Conservation (phyloP, 345 rosid species). For the Carallia brachiata region DNA sequence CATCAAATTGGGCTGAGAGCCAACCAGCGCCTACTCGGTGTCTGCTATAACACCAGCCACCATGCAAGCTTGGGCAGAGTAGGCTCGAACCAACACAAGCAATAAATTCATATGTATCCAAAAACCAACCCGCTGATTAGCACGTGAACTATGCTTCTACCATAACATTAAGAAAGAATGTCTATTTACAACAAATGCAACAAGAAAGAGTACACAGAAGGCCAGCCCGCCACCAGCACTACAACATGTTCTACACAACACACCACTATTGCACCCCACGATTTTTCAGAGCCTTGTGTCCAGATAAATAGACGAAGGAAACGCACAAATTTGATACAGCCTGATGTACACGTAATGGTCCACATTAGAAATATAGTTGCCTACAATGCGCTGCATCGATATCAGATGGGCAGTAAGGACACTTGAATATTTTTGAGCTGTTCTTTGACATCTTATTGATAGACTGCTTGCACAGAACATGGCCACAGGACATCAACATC, state of each 20-base stretch:
- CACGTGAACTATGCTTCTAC: background rate
- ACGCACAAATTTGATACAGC: conserved; percentile 8
- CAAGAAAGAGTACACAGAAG: conserved; percentile 21
- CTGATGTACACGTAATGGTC: conserved; percentile 18
- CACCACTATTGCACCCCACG: conserved; percentile 5
- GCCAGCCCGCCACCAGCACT: conserved; percentile 21
- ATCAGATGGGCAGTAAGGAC: conserved; percentile 56
- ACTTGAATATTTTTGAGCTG: conserved; percentile 47
- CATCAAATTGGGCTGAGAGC: too few species aligned
- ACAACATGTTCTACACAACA: conserved; percentile 17
- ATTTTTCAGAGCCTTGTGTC: conserved; percentile 18
- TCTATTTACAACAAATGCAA: conserved; percentile 41
- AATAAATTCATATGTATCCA: too few species aligned
- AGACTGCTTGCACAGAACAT: conserved; percentile 63
- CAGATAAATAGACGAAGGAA: conserved; percentile 1
- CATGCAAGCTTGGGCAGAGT: too few species aligned
- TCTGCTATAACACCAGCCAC: too few species aligned
- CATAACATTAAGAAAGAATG: conserved; percentile 28
- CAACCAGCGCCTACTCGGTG: too few species aligned
- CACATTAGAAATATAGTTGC: conserved; percentile 48
- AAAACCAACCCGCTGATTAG: too few species aligned
- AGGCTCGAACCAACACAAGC: too few species aligned
- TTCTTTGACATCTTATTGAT: conserved; percentile 54
- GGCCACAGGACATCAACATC: conserved; percentile 68
- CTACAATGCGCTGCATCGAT: conserved; percentile 45